These are phyloP conservation scores for Sugiyamaella sp. DNA, from an alignment of 1,139 yeast genomes.

Conservation along the genomic window DNA sequence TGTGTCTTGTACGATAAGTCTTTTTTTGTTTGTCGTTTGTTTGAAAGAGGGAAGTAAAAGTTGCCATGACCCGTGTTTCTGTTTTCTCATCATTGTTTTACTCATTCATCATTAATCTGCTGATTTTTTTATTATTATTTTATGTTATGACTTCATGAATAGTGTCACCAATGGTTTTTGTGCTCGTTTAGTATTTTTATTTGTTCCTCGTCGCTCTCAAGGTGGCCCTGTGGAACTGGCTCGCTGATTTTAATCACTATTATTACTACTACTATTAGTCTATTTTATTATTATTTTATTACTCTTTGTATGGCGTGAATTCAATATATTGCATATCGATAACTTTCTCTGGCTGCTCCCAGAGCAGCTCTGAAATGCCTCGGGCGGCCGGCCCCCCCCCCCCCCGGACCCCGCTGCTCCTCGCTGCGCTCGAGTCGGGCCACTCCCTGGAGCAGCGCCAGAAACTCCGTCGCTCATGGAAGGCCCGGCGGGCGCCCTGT, in stretches of 20 bases:
- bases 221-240: background rate
- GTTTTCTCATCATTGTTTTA: slow-evolving; percentile 15
- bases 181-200: slow-evolving; percentile 11
- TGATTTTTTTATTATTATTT: slow-evolving; percentile 5
- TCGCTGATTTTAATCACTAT: slow-evolving; percentile 11
- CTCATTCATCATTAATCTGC: slow-evolving; percentile 12
- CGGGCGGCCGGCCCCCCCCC: background rate
- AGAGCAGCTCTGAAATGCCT: too few relatives aligned
- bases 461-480: too few relatives aligned
- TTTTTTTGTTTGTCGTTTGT: background rate
- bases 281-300: slow-evolving; percentile 12
- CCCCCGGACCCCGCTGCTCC: slow-evolving; percentile 3
- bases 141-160: slow-evolving; percentile 12
- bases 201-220: background rate
- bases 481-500: too few relatives aligned
- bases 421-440: slow-evolving; percentile 1
- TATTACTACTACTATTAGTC: slow-evolving; percentile 7
- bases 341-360: background rate
- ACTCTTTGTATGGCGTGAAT: slow-evolving; percentile 7
- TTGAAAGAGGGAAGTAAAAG: background rate
- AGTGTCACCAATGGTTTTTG: slow-evolving; percentile 9
- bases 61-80: slow-evolving; percentile 9
- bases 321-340: background rate
- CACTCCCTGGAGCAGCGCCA: too few relatives aligned
- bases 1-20: slow-evolving; percentile 6